phyloP scores from a whole-genome alignment of 2,329 filamentous ascomycete genomes.

The Allantophomopsis lycopodina region DNA sequence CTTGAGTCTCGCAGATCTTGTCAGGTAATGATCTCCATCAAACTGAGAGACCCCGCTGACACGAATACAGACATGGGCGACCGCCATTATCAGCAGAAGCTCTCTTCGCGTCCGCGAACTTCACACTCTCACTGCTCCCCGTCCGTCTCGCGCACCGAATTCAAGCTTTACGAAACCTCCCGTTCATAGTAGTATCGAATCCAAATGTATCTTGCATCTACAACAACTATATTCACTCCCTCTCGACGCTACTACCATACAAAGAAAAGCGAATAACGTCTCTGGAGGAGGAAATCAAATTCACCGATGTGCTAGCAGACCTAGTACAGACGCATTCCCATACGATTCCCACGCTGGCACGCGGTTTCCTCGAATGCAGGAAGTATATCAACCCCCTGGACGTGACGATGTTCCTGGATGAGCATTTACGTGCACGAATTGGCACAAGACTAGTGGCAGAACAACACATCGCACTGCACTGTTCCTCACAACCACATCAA shows the following conservation, averaged over 20 bases:
- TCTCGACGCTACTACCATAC: conserved; percentile 83
- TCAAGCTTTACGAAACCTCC: conserved; percentile 81
- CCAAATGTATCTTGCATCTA: conserved; percentile 90
- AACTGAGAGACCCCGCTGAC: neutral
- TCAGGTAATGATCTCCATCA: conserved; percentile 46
- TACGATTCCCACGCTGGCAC: conserved; percentile 84
- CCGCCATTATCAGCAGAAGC: conserved; percentile 72
- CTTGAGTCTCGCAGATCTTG: conserved; percentile 74
- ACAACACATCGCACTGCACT: conserved; percentile 88
- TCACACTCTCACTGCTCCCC: conserved; percentile 83
- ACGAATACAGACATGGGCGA: conserved; percentile 46
- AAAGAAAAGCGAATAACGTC: conserved; percentile 43
- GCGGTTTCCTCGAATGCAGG: conserved; percentile 84
- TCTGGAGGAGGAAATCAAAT: conserved; percentile 76
- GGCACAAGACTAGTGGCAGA: conserved; percentile 90
- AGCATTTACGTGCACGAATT: conserved; percentile 85
- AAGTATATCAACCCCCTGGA: conserved; percentile 75
- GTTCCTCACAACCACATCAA: conserved; percentile 58
- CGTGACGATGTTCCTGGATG: conserved; percentile 85
- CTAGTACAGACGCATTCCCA: conserved; percentile 91
- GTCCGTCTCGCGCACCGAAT: conserved; percentile 89
- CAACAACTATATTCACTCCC: conserved; percentile 86
- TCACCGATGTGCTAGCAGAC: conserved; percentile 86
- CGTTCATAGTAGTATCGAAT: conserved; percentile 97
- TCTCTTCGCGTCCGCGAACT: conserved; percentile 84